Percentiles rank a stretch among this genome's conserved stretches.
These are phyloP conservation scores for Pyrenophora graminea DNA, from an alignment of 2,329 filamentous ascomycete genomes.

Conservation along the genomic window DNA sequence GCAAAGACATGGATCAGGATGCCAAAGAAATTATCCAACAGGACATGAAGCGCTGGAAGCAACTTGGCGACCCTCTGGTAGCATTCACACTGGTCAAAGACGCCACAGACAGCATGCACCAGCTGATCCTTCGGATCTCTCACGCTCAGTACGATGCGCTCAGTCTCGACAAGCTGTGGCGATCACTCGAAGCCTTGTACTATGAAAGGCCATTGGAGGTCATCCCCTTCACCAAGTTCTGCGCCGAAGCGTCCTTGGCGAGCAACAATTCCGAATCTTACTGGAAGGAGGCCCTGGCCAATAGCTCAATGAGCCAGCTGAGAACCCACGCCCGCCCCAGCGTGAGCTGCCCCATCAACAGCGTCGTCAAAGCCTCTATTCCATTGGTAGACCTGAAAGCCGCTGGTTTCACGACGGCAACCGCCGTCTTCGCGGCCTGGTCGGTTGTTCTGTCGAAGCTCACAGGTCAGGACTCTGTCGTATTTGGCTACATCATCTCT, in stretches of 20 bases:
- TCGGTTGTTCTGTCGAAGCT: slow-evolving; percentile 3
- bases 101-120: background rate
- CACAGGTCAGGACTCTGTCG: background rate
- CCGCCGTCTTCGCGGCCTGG: slow-evolving; percentile 3
- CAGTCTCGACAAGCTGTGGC: slow-evolving; percentile 5
- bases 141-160: slow-evolving; percentile 7
- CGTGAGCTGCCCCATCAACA: background rate
- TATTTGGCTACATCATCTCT: slow-evolving; percentile 6
- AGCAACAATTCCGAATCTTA: background rate
- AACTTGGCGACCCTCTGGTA: slow-evolving; percentile 2
- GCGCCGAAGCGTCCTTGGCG: background rate
- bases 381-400: slow-evolving; percentile 1
- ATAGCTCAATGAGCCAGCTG: slow-evolving; percentile 2
- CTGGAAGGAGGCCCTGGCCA: slow-evolving; percentile 1
- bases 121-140: slow-evolving; percentile 5
- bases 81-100: slow-evolving; percentile 1
- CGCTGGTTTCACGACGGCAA: slow-evolving; percentile 1
- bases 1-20: background rate
- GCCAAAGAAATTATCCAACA: background rate
- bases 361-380: background rate
- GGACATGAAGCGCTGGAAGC: background rate
- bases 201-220: background rate
- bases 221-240: slow-evolving; percentile 2
- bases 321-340: background rate
- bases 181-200: slow-evolving; percentile 2